phyloP scores from a whole-genome alignment of 2,329 filamentous ascomycete genomes.

The Aspergillus ochraceoroseus region DNA sequence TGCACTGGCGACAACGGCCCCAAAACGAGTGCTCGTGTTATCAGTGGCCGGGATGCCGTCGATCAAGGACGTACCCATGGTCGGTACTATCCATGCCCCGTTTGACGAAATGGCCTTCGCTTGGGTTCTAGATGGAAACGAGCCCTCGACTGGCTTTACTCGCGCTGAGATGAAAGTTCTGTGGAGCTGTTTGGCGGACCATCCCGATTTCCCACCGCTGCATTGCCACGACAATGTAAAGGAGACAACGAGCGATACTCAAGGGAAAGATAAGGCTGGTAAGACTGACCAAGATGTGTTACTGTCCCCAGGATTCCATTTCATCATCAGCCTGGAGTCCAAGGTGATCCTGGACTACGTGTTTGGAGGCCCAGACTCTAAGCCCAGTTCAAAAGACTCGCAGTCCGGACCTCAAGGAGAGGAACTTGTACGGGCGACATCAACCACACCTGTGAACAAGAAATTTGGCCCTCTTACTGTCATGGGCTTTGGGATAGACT shows the following conservation, averaged over 20 bases:
- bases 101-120: not conserved
- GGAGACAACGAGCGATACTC: not conserved
- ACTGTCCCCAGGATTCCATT: not conserved
- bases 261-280: not conserved
- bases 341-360: not conserved
- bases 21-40: not conserved
- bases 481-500: slow-evolving; percentile 37
- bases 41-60: not conserved
- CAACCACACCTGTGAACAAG: slow-evolving; percentile 23
- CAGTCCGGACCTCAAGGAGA: not conserved
- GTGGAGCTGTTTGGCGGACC: not conserved
- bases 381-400: no score
- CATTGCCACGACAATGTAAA: not conserved
- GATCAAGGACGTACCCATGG: not conserved
- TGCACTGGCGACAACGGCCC: not conserved
- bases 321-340: not conserved
- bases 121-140: not conserved
- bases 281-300: not conserved
- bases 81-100: not conserved
- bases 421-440: not conserved
- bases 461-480: slow-evolving; percentile 33
- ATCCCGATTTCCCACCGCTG: not conserved
- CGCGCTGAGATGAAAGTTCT: not conserved
- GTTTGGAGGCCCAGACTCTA: no score
- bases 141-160: not conserved